Conservation (phyloP, 2,329 filamentous ascomycete genomes). For the Diatrype stigma region DNA sequence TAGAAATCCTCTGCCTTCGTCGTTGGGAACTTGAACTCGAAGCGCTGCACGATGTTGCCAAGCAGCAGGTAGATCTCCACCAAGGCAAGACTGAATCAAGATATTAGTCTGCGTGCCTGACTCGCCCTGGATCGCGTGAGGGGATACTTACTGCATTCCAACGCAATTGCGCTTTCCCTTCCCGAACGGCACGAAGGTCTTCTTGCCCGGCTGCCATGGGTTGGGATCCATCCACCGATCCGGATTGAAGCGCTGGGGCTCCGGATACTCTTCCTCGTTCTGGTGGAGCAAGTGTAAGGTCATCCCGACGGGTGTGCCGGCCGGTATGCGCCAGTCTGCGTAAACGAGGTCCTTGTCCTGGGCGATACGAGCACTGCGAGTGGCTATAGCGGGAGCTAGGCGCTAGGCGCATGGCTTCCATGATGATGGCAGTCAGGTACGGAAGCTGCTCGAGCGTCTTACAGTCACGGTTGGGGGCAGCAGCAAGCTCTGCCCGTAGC, state of each 20-base stretch:
- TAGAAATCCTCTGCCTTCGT: constrained; percentile 14
- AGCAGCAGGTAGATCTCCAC: constrained; percentile 18
- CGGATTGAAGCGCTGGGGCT: constrained; percentile 20
- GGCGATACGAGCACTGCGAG: constrained; percentile 38
- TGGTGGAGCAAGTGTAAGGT: constrained; percentile 21
- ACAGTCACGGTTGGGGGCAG: constrained; percentile 1
- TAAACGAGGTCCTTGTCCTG: constrained; percentile 25
- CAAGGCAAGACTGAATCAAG: constrained; percentile 17
- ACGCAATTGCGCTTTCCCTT: constrained; percentile 19
- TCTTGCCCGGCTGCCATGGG: constrained; percentile 12
- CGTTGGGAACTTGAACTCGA: constrained; percentile 12
- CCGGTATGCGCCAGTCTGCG: constrained; percentile 21
- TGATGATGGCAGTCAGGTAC: constrained; percentile 42
- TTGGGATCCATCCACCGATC: constrained; percentile 23
- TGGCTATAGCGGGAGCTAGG: constrained; percentile 34
- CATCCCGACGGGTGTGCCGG: constrained; percentile 27
- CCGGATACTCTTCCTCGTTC: constrained; percentile 18
- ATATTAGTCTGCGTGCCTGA: constrained; percentile 7
- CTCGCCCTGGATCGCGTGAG: constrained; percentile 1
- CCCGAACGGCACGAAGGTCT: constrained; percentile 21
- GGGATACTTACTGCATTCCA: constrained; percentile 23
- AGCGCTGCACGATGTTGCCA: constrained; percentile 9
- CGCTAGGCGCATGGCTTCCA: constrained; percentile 41
- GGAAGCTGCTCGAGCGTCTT: constrained; percentile 23
- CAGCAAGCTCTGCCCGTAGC: constrained; percentile 12